phyloP scores from a whole-genome alignment of 2,329 filamentous ascomycete genomes.

The Colletotrichum sp. region DNA sequence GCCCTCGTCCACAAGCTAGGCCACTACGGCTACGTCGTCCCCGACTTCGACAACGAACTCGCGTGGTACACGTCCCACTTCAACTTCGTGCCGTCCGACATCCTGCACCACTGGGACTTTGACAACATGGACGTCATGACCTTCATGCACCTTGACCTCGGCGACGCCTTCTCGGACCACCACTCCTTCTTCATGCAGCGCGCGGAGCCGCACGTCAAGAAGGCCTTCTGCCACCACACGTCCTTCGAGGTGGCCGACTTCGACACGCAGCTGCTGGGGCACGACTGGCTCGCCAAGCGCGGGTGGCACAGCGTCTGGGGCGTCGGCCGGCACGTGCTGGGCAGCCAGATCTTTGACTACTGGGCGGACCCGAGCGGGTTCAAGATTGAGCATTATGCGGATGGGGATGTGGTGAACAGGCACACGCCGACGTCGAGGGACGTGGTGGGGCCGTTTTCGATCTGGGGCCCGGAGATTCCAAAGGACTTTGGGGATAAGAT shows the following conservation, averaged over 20 bases:
- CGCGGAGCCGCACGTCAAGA: slow-evolving; percentile 24
- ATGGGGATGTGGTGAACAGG: slow-evolving; percentile 65
- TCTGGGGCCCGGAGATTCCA: slow-evolving; percentile 26
- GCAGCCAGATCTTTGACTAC: slow-evolving; percentile 68
- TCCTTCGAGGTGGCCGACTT: slow-evolving; percentile 60
- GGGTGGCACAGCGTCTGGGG: slow-evolving; percentile 64
- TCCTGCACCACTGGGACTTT: slow-evolving; percentile 18
- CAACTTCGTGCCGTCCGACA: slow-evolving; percentile 45
- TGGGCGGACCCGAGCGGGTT: slow-evolving; percentile 61
- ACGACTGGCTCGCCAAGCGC: slow-evolving; percentile 60
- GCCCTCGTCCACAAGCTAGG: not conserved
- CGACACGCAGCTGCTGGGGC: slow-evolving; percentile 64
- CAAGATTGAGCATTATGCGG: slow-evolving; percentile 65
- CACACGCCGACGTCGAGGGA: slow-evolving; percentile 40
- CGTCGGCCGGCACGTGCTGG: slow-evolving; percentile 64
- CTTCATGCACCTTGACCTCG: slow-evolving; percentile 61
- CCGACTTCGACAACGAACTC: slow-evolving; percentile 34
- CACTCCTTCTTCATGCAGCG: slow-evolving; percentile 57
- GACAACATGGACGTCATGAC: slow-evolving; percentile 31
- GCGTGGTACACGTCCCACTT: slow-evolving; percentile 43
- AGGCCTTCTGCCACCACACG: slow-evolving; percentile 25
- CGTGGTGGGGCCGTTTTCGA: not conserved
- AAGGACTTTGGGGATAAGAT: not conserved
- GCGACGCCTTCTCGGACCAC: slow-evolving; percentile 55
- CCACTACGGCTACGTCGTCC: slow-evolving; percentile 1